Evolutionary conservation across 2,329 filamentous ascomycete genomes (phyloP), one percentile per base, ranked within the genome.

Genomic region (Metarhizium humberi): DNA sequence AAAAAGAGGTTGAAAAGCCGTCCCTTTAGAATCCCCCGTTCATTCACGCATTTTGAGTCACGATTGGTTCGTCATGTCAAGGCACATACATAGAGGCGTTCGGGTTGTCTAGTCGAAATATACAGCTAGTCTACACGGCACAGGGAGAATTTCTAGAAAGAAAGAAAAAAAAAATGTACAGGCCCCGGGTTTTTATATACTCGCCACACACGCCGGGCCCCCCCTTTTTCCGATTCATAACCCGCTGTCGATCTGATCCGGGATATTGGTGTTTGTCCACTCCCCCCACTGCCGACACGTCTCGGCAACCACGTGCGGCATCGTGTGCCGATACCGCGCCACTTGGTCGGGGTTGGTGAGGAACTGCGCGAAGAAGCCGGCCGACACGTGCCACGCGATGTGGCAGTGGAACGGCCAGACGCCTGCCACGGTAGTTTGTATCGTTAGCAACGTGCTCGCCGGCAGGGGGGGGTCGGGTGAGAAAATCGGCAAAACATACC

Each of bases 371-470:
- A 79, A 70, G 51, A 83, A 72, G 4, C 80, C 80, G 8, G 73
- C 73, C 1, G 76, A 77, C 1, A 75, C 74, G 62, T 84, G 80
- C 79, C 79, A 84, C 3, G 75, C 75, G 52, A 80, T 77, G 66
- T 81, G 78, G 64, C 78, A 81, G 66, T 81, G 78, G 61, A 80
- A 73, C 4, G 75, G 70, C 77, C 78, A 80, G 59, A 59, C 79
- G 70, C 69, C 79, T 70, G 36, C 13, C n/a, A 25, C 4, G 25
- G 25, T 25, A 25, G 25, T 25, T 25, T 25, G 25, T 25, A 25
- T 25, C 25, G 25, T 25, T 25, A 25, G 25, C 25, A 25, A 25
- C 25, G 25, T 25, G 25, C 16, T 16, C 16, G 32, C 5, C 34
- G 38, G 7, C 10, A 34, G 29, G 16, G 30, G 16, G 30, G 3